Percentiles rank a stretch among this genome's conserved stretches.
Conservation (phyloP, 495 filamentous ascomycete genomes). For the Pyronema domesticum region DNA sequence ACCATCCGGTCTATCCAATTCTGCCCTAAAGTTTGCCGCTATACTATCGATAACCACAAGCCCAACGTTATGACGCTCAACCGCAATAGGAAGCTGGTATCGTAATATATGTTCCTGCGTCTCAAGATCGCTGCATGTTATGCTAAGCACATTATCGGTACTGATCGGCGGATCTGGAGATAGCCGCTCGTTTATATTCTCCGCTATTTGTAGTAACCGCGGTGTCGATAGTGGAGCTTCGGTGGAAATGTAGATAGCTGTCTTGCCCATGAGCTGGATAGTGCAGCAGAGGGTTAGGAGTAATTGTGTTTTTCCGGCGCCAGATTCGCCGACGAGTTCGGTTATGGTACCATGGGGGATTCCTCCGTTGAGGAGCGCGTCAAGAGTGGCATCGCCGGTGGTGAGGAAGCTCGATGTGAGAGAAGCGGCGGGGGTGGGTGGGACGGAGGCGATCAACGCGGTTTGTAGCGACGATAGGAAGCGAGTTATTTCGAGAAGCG, state of each 20-base stretch:
- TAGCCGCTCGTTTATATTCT: slow-evolving; percentile 42
- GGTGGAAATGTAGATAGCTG: slow-evolving; percentile 85
- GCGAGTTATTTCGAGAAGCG: slow-evolving; percentile 57
- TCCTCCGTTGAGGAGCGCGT: slow-evolving; percentile 66
- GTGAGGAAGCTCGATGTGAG: slow-evolving; percentile 42
- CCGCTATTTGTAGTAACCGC: slow-evolving; percentile 60
- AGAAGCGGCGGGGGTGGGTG: slow-evolving; percentile 11
- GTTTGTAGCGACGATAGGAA: slow-evolving; percentile 43
- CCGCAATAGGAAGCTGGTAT: slow-evolving; percentile 77
- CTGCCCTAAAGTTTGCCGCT: slow-evolving; percentile 84
- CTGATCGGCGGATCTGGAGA: slow-evolving; percentile 24
- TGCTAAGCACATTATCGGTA: slow-evolving; percentile 46
- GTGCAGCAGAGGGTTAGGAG: slow-evolving; percentile 66
- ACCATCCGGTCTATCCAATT: slow-evolving; percentile 43
- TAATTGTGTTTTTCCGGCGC: slow-evolving; percentile 91
- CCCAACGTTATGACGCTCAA: slow-evolving; percentile 53
- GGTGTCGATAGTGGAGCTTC: slow-evolving; percentile 66
- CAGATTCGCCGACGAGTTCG: slow-evolving; percentile 79
- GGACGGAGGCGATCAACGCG: slow-evolving; percentile 4
- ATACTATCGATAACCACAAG: slow-evolving; percentile 77
- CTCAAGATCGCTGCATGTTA: slow-evolving; percentile 81
- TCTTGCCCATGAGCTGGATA: slow-evolving; percentile 47
- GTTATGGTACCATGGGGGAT: slow-evolving; percentile 67
- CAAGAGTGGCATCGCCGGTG: slow-evolving; percentile 57
- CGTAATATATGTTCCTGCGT: slow-evolving; percentile 85